Conservation (phyloP, 345 rosid genomes). For the Erodium maritimum region DNA sequence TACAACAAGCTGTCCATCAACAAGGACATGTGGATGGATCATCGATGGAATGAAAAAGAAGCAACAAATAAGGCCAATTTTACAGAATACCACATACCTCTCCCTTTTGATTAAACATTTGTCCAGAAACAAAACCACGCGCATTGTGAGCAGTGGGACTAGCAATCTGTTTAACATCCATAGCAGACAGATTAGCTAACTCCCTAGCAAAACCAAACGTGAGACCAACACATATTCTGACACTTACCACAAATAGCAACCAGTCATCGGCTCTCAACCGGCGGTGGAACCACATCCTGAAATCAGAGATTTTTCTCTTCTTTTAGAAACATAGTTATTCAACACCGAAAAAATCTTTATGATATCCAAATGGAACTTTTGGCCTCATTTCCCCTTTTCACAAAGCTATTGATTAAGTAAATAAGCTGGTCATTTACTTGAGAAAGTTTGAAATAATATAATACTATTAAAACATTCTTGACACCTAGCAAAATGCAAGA, state of each 20-base stretch:
- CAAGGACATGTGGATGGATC: neutral
- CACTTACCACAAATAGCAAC: constrained; percentile 67
- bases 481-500: constrained; percentile 1
- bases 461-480: no score
- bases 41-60: neutral
- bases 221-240: constrained; percentile 1
- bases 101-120: constrained; percentile 69
- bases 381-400: no score
- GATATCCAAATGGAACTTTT: no score
- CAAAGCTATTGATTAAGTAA: neutral
- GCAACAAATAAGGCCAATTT: neutral
- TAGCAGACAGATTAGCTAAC: neutral
- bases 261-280: constrained; percentile 85
- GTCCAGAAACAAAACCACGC: constrained; percentile 68
- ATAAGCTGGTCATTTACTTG: neutral
- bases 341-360: neutral
- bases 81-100: constrained; percentile 34
- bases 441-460: no score
- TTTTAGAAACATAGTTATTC: neutral
- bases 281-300: constrained; percentile 93
- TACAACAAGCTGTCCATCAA: constrained; percentile 53
- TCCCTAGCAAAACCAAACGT: neutral
- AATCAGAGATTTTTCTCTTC: neutral
- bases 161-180: constrained; percentile 33
- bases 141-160: constrained; percentile 54